Percentiles rank a stretch among this genome's conserved stretches.
Evolutionary conservation across 176 grass and related monocot species (phyloP).

Genomic region (Cymbopogon citratus): DNA sequence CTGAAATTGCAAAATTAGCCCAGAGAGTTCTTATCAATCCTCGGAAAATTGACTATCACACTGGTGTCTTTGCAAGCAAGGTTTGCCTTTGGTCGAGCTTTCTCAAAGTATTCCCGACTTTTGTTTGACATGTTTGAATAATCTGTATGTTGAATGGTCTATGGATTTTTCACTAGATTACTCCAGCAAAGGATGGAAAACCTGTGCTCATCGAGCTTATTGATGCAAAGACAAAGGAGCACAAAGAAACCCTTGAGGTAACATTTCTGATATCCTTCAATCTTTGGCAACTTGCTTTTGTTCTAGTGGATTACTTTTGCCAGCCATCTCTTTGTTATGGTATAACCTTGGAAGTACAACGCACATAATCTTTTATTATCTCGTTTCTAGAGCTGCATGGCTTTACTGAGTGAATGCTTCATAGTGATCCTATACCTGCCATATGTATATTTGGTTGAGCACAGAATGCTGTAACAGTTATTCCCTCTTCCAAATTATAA

Average conservation of each 20-base stretch:
- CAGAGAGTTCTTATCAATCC: conserved; percentile 94
- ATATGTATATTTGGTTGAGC: background rate
- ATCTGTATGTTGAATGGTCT: conserved; percentile 15
- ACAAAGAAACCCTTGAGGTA: conserved; percentile 87
- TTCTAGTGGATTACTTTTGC: background rate
- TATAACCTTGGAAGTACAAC: background rate
- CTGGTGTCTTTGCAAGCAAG: conserved; percentile 93
- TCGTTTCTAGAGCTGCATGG: conserved; percentile 6
- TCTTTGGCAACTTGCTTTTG: background rate
- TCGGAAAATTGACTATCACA: conserved; percentile 88
- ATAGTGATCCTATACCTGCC: background rate
- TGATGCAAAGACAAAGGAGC: conserved; percentile 95
- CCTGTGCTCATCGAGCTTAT: conserved; percentile 93
- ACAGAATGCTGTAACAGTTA: background rate
- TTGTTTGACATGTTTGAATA: conserved; percentile 1
- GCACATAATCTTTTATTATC: background rate
- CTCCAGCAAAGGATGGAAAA: conserved; percentile 84
- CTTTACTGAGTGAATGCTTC: background rate
- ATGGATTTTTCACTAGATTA: conserved; percentile 59
- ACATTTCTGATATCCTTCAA: conserved; percentile 14
- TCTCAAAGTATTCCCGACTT: background rate
- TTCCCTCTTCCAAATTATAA: too few relatives aligned
- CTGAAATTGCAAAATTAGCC: conserved; percentile 90
- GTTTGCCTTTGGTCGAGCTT: conserved; percentile 29
- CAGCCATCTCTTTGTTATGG: background rate